A percentile compares a stretch with the other conserved stretches of the same genome.
Evolutionary conservation across 1,284 basidiomycete species (phyloP).

Genomic region (Ceratobasidium sp.): DNA sequence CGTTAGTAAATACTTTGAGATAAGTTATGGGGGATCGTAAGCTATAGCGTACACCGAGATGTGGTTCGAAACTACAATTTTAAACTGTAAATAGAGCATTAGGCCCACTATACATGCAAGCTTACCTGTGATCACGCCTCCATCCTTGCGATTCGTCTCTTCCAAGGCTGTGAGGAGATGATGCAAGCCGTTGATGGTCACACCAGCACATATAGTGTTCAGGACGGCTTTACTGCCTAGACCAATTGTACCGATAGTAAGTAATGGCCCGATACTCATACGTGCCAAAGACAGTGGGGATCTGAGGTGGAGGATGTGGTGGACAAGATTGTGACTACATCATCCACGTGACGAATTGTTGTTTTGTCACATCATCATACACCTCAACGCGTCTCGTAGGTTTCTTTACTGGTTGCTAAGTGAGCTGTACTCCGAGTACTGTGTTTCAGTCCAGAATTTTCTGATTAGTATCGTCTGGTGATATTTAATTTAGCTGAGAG

Average conservation of each 20-base stretch:
- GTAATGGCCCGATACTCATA: conserved; percentile 58
- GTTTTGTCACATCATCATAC: too few relatives aligned
- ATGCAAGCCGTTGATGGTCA: conserved; percentile 77
- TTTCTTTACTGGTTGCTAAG: too few relatives aligned
- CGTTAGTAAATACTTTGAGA: conserved; percentile 29
- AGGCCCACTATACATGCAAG: conserved; percentile 48
- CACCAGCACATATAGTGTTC: conserved; percentile 69
- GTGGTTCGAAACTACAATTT: conserved; percentile 84
- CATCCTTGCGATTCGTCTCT: conserved; percentile 64
- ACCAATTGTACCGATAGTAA: conserved; percentile 73
- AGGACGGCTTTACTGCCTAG: conserved; percentile 83
- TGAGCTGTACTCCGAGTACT: too few relatives aligned
- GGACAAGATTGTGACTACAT: neutral
- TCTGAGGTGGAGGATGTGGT: neutral
- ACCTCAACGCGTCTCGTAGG: too few relatives aligned
- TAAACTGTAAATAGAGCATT: conserved; percentile 47
- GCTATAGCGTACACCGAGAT: conserved; percentile 80
- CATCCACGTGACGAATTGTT: neutral
- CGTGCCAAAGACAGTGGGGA: neutral
- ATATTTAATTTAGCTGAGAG: too few relatives aligned
- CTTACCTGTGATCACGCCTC: conserved; percentile 84
- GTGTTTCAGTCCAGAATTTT: too few relatives aligned
- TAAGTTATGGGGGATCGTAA: conserved; percentile 18
- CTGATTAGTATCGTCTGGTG: too few relatives aligned
- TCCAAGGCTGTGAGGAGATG: conserved; percentile 74